Evolutionary conservation across 345 rosid genomes (phyloP), one percentile per base, ranked within the genome.

Genomic region (Cochlearia excelsa): DNA sequence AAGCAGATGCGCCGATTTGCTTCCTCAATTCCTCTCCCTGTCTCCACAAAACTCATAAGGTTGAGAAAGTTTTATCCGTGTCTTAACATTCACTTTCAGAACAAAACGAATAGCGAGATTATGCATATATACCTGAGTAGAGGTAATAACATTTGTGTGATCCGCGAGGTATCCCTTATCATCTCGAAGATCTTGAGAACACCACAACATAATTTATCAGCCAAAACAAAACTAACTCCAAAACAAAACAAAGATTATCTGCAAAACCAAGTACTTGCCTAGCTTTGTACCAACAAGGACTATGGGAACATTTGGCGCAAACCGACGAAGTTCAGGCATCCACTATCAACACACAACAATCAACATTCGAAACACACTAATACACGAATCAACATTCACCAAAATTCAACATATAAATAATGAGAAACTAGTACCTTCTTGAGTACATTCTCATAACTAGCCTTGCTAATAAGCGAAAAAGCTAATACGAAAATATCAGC

Each of bases 251-350:
- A 34, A 34, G 6, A 34, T 34, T 33, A n/a, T 30, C 23, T 38
- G 3, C 3, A 51, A 6, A 37, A 2, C 2, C 3, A 47, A 71
- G 35, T 16, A 28, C 81, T 58, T 51, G 87, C 99, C 99, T 67
- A 93, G 69, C 78, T 93, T 93, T 10, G 99, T 93, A 57, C 97
- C 99, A 63, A 89, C 97, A 49, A 93, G 96, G 47, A 93, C 94
- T 65, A 93, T 82, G 0, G 99, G 99, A 71, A 89, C 96, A 72
- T 82, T 82, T 37, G 97, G 99, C 0, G 97, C 99, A 67, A 93
- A 93, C 51, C 96, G 66, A 6, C 95, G 90, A 38, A 89, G 95
- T 72, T 93, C 97, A 23, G 99, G 99, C 97, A 89, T 87, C 99
- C 99, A 89, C 99, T 93, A 83, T 41, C 40, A 51, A 65, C 35